phyloP scores from a whole-genome alignment of 2,329 filamentous ascomycete genomes.

The Sphaerulina musiva region DNA sequence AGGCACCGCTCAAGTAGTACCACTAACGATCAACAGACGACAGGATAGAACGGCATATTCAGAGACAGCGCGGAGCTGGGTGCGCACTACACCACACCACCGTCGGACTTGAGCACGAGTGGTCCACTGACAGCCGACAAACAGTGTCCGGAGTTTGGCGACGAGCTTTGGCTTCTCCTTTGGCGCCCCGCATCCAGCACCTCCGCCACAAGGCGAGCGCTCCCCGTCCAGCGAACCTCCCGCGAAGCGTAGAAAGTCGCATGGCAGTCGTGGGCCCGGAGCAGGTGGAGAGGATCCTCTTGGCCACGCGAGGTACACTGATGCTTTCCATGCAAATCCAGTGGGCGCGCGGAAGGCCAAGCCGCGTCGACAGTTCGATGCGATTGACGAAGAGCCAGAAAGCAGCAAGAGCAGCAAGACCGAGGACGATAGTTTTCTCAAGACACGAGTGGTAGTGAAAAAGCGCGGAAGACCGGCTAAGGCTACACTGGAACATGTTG shows the following conservation, averaged over 20 bases:
- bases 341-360: background rate
- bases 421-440: conserved; percentile 19
- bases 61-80: conserved; percentile 32
- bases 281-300: background rate
- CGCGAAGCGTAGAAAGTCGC: conserved; percentile 22
- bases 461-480: conserved; percentile 9
- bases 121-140: no score
- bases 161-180: conserved; percentile 31
- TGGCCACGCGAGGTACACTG: no score
- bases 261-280: background rate
- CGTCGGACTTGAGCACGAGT: no score
- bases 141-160: conserved; percentile 23
- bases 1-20: no score
- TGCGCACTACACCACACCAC: conserved; percentile 4
- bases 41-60: conserved; percentile 31
- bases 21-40: conserved; percentile 20
- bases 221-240: conserved; percentile 16
- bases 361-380: background rate
- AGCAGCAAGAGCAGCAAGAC: background rate
- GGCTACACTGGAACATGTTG: background rate
- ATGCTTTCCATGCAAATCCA: background rate
- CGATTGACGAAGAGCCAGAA: background rate
- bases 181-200: conserved; percentile 8
- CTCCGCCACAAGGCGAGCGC: background rate
- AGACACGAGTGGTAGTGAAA: background rate